Evolutionary conservation across 2,329 filamentous ascomycete species (phyloP).

Genomic region (Cytospora mali): DNA sequence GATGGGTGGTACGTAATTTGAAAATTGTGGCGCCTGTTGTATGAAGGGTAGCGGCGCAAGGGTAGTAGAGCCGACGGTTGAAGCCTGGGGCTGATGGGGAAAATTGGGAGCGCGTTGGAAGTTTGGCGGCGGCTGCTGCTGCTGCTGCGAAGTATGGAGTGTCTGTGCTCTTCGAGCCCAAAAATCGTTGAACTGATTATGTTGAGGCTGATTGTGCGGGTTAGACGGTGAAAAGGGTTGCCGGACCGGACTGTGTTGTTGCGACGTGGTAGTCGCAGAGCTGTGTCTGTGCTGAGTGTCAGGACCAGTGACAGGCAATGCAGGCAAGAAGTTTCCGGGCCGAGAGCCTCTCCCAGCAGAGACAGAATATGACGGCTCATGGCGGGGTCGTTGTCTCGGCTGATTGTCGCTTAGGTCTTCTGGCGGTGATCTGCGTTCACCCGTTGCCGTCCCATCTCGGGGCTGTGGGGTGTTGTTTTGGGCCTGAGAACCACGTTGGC

Average conservation of each 20-base stretch:
- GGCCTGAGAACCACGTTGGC: slow-evolving; percentile 3
- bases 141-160: slow-evolving; percentile 9
- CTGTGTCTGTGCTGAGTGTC: slow-evolving; percentile 9
- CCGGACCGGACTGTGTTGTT: slow-evolving; percentile 16
- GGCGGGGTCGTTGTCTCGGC: slow-evolving; percentile 38
- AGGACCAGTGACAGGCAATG: slow-evolving; percentile 28
- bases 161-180: slow-evolving; percentile 12
- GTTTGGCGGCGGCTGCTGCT: slow-evolving; percentile 12
- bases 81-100: slow-evolving; percentile 2
- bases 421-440: slow-evolving; percentile 34
- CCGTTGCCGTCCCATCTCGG: slow-evolving; percentile 7
- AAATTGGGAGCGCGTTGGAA: slow-evolving; percentile 5
- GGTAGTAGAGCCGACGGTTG: slow-evolving; percentile 3
- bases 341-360: slow-evolving; percentile 34
- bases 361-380: slow-evolving; percentile 29
- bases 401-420: slow-evolving; percentile 35
- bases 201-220: slow-evolving; percentile 2
- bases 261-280: slow-evolving; percentile 4
- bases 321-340: slow-evolving; percentile 28
- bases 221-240: slow-evolving; percentile 5
- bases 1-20: slow-evolving; percentile 4
- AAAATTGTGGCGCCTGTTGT: background rate
- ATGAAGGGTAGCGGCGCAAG: slow-evolving; percentile 15
- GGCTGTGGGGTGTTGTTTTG: background rate
- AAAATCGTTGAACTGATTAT: background rate